Base-by-base conservation (phyloP, 2,329 filamentous ascomycete genomes). In the Aspergillus aculeatinus region DNA sequence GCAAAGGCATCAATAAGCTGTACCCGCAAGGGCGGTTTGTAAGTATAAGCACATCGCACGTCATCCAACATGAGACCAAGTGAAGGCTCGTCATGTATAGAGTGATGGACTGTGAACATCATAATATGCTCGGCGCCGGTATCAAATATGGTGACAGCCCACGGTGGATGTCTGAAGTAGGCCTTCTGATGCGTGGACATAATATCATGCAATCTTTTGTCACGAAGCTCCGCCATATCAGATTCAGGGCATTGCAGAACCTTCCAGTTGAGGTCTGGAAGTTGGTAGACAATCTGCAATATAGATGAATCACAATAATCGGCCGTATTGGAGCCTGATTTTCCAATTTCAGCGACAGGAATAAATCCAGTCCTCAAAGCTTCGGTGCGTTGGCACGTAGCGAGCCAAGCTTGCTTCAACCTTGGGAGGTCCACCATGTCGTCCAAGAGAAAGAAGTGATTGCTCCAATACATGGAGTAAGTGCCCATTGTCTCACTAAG, bases 401-500 rank as follows among this genome's bases (percentile, higher is more conserved):
- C 63, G 25, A 65, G 58, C 76, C 77, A 79, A 6, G 77, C 71
- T 7, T 68, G 62, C 23, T 67, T 63, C 16, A 78, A 59, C 21
- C 71, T 68, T 1, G 54, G 29, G 4, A 69, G 33, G 55, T 78
- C 72, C 3, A 77, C 62, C 0, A 60, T 39, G 1, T 51, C 51
- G 23, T 67, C 64, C 19, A 78, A 67, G 10, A 67, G 64, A 55
- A 78, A 76, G 33, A 77, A 68, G 14, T 73, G 72, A 51, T 77
- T 75, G 31, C 74, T 74, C 76, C 76, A 79, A 61, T 79, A 78
- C 50, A 74, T 69, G 25, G 71, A 67, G 4, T 70, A 66, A 19
- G 70, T 73, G 5, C 72, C 65, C 72, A 78, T 74, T 1, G 74
- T 77, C 66, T 79, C 77, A 33, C 72, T 72, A 7, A 78, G 63